Conservation (phyloP, 1,284 basidiomycete genomes). For the Heterobasidion parviporum region DNA sequence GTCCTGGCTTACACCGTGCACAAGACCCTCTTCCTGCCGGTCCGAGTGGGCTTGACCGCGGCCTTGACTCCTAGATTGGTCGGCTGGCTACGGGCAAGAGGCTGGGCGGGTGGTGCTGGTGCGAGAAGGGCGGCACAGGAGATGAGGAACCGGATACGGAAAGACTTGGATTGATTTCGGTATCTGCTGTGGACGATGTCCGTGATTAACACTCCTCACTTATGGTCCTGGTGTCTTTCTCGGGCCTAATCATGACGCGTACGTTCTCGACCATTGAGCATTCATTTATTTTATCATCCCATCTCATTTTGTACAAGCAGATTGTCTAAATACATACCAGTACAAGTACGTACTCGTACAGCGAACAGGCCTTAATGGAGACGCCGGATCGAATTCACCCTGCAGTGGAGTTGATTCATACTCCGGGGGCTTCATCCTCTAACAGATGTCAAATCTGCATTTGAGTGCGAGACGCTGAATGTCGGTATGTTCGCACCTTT, state of each 20-base stretch:
- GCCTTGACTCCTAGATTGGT: conserved; percentile 83
- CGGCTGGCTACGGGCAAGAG: conserved; percentile 62
- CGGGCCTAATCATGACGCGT: not conserved
- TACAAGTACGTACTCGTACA: not conserved
- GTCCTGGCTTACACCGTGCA: conserved; percentile 93
- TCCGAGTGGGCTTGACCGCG: conserved; percentile 85
- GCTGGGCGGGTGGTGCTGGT: conserved; percentile 69
- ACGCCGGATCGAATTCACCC: not conserved
- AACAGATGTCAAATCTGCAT: not conserved
- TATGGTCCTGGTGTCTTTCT: not conserved
- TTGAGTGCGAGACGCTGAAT: not conserved
- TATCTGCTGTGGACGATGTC: not conserved
- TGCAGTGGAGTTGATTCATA: not conserved
- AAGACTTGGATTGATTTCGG: conserved; percentile 2
- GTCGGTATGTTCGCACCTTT: conserved; percentile 26
- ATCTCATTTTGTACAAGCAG: not conserved
- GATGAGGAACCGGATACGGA: conserved; percentile 45
- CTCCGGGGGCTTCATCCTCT: not conserved
- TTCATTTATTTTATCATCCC: not conserved
- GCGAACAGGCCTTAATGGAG: not conserved
- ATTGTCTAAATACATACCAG: not conserved
- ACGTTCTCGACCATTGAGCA: not conserved
- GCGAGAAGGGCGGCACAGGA: conserved; percentile 57
- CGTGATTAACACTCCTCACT: not conserved
- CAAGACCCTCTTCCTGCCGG: conserved; percentile 90